Base-by-base conservation (phyloP, 345 rosid genomes). In the Salix brachista region DNA sequence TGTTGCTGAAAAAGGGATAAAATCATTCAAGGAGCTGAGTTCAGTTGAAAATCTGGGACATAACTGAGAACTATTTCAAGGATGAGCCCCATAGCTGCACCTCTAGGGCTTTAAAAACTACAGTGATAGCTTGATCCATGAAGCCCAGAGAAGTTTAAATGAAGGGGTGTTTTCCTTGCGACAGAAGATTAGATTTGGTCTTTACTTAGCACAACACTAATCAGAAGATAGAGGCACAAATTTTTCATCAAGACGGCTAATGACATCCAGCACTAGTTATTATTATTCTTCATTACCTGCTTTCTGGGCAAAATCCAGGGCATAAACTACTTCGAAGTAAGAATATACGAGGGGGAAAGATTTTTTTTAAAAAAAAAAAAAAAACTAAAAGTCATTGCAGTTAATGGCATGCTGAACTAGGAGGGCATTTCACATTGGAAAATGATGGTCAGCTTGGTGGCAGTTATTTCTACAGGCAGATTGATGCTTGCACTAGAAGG, bases 401-500 rank as follows among this genome's bases (percentile, higher is more conserved):
- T 75, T 75, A 34, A 75, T 65, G 67, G 74, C 46, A 69, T 25
- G 73, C 77, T 79, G 58, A 37, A 75, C 80, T 66, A 54, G 3
- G 30, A 48, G 61, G 30, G 62, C 50, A 44, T 54, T 34, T 30
- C 54, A 21, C 21, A 46, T 37, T 50, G 73, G 37, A 21, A 50
- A 42, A 66, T 56, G 39, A 68, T 37, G 65, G 67, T 69, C 67
- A 69, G 70, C 61, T 58, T 72, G 67, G 48, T 21, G 48, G 41
- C 42, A 60, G 61, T 75, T 56, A 75, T 75, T 67, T 67, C 78
- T 14, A 72, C 19, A 23, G 56, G 62, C 25, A 36, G 19, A 36
- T 52, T 52, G 77, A 86, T 54, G 75, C 80, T 76, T 64, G 84
- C 81, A 66, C 75, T 4, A 41, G 77, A 65, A 62, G 75, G 65